Evolutionary conservation across 768 basidiomycete genomes (phyloP).

Genomic region (Kwoniella shandongensis): DNA sequence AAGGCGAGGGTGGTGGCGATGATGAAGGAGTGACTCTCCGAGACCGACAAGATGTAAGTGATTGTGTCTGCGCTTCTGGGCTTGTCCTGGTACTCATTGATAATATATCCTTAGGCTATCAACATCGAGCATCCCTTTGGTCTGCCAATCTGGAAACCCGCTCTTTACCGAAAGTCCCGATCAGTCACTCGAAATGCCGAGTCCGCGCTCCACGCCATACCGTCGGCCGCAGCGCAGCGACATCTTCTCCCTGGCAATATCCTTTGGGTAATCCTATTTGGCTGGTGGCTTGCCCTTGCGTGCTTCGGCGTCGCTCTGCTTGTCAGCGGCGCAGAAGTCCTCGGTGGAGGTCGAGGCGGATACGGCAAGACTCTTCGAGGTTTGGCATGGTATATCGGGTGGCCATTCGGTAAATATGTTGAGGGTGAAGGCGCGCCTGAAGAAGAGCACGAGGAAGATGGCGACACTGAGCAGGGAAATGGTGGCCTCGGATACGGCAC

Average conservation of each 20-base stretch:
- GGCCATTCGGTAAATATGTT: slow-evolving; percentile 99
- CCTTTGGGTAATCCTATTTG: slow-evolving; percentile 84
- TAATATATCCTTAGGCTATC: slow-evolving; percentile 58
- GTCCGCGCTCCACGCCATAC: slow-evolving; percentile 84
- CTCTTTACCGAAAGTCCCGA: slow-evolving; percentile 94
- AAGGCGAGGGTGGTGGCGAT: slow-evolving; percentile 55
- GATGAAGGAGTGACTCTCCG: slow-evolving; percentile 87
- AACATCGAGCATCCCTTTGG: slow-evolving; percentile 99
- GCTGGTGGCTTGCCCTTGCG: slow-evolving; percentile 82
- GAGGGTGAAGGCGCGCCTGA: slow-evolving; percentile 63
- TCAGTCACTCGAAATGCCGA: slow-evolving; percentile 96
- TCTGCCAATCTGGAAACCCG: slow-evolving; percentile 99
- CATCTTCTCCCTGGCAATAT: slow-evolving; percentile 92
- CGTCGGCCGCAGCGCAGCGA: slow-evolving; percentile 87
- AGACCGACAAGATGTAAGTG: slow-evolving; percentile 82
- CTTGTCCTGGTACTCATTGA: slow-evolving; percentile 11
- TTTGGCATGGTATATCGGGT: slow-evolving; percentile 90
- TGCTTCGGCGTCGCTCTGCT: slow-evolving; percentile 69
- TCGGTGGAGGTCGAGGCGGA: slow-evolving; percentile 72
- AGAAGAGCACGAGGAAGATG: slow-evolving; percentile 23
- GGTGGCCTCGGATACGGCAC: slow-evolving; percentile 44
- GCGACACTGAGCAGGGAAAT: slow-evolving; percentile 53
- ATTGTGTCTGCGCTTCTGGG: neutral
- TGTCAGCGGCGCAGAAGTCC: slow-evolving; percentile 64
- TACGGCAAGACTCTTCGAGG: slow-evolving; percentile 87